phyloP scores from a whole-genome alignment of 305 asterid species.

The Andrographis paniculata region DNA sequence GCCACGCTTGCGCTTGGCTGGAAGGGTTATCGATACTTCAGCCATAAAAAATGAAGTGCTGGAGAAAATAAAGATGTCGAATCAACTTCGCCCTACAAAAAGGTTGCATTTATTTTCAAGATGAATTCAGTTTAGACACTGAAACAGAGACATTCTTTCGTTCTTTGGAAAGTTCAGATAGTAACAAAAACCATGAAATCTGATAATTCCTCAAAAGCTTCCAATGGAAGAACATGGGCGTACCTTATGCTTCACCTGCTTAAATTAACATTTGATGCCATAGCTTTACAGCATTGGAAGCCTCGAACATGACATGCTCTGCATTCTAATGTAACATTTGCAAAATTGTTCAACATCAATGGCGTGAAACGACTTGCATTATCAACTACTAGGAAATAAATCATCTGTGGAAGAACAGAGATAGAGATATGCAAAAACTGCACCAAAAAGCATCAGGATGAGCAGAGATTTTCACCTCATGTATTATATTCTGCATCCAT shows the following conservation, averaged over 20 bases:
- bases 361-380: neutral
- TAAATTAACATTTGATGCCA: neutral
- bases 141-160: too few relatives aligned
- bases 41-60: constrained; percentile 32
- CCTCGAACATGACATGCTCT: constrained; percentile 1
- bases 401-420: neutral
- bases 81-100: neutral
- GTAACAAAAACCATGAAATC: neutral
- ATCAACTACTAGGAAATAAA: neutral
- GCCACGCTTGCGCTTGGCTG: constrained; percentile 61
- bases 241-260: constrained; percentile 3
- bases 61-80: constrained; percentile 12
- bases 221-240: neutral
- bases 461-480: too few relatives aligned
- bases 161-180: too few relatives aligned
- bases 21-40: constrained; percentile 30
- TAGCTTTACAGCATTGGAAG: constrained; percentile 5
- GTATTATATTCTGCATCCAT: constrained; percentile 11
- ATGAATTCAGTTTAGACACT: too few relatives aligned
- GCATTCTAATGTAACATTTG: constrained; percentile 12
- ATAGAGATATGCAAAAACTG: neutral
- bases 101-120: too few relatives aligned
- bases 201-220: constrained; percentile 12
- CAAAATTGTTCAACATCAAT: constrained; percentile 7
- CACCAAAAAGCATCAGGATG: neutral